phyloP scores from a whole-genome alignment of 768 basidiomycete species.

The Mycena rosella region DNA sequence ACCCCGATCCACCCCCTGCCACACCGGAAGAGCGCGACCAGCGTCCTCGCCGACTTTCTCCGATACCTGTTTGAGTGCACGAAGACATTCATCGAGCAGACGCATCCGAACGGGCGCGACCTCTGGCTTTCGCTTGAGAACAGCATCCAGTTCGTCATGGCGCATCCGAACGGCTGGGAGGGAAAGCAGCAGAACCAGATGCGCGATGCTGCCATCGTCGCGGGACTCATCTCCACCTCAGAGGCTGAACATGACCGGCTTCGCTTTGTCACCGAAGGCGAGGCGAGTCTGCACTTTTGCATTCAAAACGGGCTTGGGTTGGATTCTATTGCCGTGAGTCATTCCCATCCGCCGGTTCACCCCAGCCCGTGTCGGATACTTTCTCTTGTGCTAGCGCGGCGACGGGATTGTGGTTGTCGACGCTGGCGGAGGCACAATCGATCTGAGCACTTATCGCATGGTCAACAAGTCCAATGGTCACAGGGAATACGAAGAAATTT shows the following conservation, averaged over 20 bases:
- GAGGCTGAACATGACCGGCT: conserved; percentile 54
- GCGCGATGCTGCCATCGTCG: conserved; percentile 60
- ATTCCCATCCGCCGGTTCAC: neutral
- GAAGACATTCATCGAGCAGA: conserved; percentile 56
- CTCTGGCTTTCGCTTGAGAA: conserved; percentile 57
- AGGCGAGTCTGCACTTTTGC: conserved; percentile 67
- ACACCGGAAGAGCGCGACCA: conserved; percentile 52
- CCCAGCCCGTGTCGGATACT: conserved; percentile 32
- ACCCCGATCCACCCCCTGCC: conserved; percentile 54
- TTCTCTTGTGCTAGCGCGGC: conserved; percentile 35
- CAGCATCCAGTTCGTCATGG: conserved; percentile 60
- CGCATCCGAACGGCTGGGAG: conserved; percentile 72
- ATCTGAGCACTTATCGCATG: conserved; percentile 67
- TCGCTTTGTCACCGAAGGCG: conserved; percentile 67
- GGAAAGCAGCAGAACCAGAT: conserved; percentile 64
- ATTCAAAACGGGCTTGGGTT: conserved; percentile 54
- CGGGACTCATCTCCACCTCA: conserved; percentile 56
- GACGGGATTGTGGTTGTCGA: conserved; percentile 61
- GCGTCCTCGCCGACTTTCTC: conserved; percentile 63
- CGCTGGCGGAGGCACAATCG: conserved; percentile 71
- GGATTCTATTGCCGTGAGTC: conserved; percentile 42
- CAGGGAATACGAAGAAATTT: conserved; percentile 60
- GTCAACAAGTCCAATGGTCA: conserved; percentile 44
- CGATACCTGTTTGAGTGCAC: conserved; percentile 56
- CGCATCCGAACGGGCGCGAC: conserved; percentile 50